Base-by-base conservation (phyloP, 768 basidiomycete species). In the Ramaria sp. region DNA sequence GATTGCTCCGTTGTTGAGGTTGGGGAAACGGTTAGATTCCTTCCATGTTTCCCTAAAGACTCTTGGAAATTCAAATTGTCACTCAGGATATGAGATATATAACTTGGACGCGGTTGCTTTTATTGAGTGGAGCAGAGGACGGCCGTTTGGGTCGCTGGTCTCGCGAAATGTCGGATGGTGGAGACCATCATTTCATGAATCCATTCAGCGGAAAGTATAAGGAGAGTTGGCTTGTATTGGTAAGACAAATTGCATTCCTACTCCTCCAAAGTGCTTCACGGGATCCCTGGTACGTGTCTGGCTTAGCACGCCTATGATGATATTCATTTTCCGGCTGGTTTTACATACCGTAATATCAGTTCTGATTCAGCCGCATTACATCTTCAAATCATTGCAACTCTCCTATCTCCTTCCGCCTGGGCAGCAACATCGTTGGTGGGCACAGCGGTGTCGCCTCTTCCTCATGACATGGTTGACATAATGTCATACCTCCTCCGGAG, bases 81-180 rank as follows among this genome's bases (percentile, higher is more conserved):
- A 22, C n/a, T 47, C 46, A 68, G 2, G 80, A 86, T 65, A 67
- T 81, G 3, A 70, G 70, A 3, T 72, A 77, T 9, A 61, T 88
- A 49, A 76, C 72, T 7, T 84, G 80, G 11, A 67, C 88, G 62
- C 70, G 89, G 56, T 83, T 80, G 67, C 72, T 88, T 20, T 80
- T 84, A 19, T 73, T 89, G 22, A 72, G 86, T 51, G 82, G 81
- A 12, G 67, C 64, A 17, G 70, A 71, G 52, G 64, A 68, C 33
- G 60, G 66, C 17, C 53, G 65, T 66, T 65, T 75, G n/a, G 27
- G 38, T 13, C 7, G 63, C 33, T 75, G 74, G 73, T 70, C 72
- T 9, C 37, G 24, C 7, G 59, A 48, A 27, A 60, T 65, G 19
- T 42, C 19, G 42, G 3, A 2, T 31, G 37, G 0, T 70, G 72